A percentile compares a stretch with the other conserved stretches of the same genome.
phyloP scores from a whole-genome alignment of 768 basidiomycete genomes.

The Lactarius sanguifluus region DNA sequence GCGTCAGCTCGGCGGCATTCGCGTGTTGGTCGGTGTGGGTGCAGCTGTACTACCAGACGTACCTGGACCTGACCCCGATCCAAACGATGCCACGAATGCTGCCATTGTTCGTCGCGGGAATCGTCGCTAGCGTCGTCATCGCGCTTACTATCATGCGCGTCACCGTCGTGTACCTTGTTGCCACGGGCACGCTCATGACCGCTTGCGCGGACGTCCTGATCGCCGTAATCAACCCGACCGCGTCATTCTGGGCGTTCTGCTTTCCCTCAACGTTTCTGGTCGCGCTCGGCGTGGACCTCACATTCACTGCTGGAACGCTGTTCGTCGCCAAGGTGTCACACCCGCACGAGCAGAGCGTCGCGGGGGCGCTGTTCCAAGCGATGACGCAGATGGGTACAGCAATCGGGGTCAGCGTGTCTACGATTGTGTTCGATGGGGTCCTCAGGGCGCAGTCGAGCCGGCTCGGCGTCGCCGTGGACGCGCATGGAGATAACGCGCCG shows the following conservation, averaged over 20 bases:
- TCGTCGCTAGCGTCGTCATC: conserved; percentile 63
- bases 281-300: conserved; percentile 78
- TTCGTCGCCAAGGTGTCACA: conserved; percentile 68
- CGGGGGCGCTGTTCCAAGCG: conserved; percentile 76
- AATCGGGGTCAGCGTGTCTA: conserved; percentile 68
- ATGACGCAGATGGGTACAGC: conserved; percentile 76
- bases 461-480: conserved; percentile 38
- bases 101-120: conserved; percentile 69
- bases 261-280: conserved; percentile 65
- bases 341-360: conserved; percentile 72
- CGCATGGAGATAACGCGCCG: conserved; percentile 36
- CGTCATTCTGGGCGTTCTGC: conserved; percentile 71
- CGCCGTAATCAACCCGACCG: conserved; percentile 57
- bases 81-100: conserved; percentile 63
- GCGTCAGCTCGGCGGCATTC: conserved; percentile 63
- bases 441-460: conserved; percentile 36
- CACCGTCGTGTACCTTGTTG: conserved; percentile 55
- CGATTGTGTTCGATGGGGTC: conserved; percentile 67
- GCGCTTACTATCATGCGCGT: conserved; percentile 57
- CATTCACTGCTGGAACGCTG: conserved; percentile 69
- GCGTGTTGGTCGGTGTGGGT: conserved; percentile 53
- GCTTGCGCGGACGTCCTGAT: conserved; percentile 60
- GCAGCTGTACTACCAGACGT: conserved; percentile 75
- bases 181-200: conserved; percentile 58
- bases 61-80: conserved; percentile 52